Percentiles rank a stretch among this genome's conserved stretches.
Conservation (phyloP, 768 basidiomycete species). For the Pleurotus tuoliensis region DNA sequence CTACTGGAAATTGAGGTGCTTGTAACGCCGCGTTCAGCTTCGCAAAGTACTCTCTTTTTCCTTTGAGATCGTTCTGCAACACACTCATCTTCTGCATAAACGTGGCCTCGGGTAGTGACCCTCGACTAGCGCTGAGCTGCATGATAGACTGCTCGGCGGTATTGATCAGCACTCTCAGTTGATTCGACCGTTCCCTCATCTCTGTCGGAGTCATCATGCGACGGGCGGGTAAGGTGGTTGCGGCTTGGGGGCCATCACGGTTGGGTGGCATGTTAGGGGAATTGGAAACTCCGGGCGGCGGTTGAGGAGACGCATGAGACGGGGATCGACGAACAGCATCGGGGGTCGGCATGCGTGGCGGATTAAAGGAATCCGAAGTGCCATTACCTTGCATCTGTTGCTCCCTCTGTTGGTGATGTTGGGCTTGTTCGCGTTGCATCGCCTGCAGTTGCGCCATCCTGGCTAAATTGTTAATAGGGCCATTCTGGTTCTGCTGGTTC, state of each 20-base stretch:
- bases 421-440: slow-evolving; percentile 8
- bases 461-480: slow-evolving; percentile 23
- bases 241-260: background rate
- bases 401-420: slow-evolving; percentile 18
- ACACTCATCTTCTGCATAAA: slow-evolving; percentile 10
- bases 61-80: slow-evolving; percentile 18
- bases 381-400: slow-evolving; percentile 30
- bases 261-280: slow-evolving; percentile 7
- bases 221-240: slow-evolving; percentile 3
- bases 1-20: background rate
- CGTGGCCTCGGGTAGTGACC: slow-evolving; percentile 3
- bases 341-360: slow-evolving; percentile 36
- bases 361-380: slow-evolving; percentile 41
- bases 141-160: slow-evolving; percentile 15
- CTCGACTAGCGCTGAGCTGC: slow-evolving; percentile 12
- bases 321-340: slow-evolving; percentile 51
- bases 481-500: slow-evolving; percentile 43
- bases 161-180: slow-evolving; percentile 14
- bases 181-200: slow-evolving; percentile 12
- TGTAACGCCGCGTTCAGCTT: slow-evolving; percentile 30
- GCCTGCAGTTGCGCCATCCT: slow-evolving; percentile 4
- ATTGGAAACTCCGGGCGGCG: slow-evolving; percentile 13
- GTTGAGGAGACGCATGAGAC: slow-evolving; percentile 30
- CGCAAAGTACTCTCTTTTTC: slow-evolving; percentile 34
- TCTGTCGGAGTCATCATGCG: slow-evolving; percentile 19